A percentile compares a stretch with the other conserved stretches of the same genome.
Conservation (phyloP, 495 filamentous ascomycete species). For the Trichodelitschia bisporula region DNA sequence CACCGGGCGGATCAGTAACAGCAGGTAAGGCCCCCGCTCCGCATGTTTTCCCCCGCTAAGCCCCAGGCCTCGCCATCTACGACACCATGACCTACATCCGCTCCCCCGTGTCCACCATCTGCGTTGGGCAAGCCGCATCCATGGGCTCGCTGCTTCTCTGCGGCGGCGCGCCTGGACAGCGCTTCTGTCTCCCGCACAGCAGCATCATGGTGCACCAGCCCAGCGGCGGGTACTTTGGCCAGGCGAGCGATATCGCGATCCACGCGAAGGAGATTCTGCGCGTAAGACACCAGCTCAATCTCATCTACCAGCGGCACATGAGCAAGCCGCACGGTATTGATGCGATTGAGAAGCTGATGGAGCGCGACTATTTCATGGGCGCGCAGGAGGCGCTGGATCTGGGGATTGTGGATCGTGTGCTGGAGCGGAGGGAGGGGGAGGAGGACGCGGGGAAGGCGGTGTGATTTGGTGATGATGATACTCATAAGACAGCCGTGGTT, state of each 20-base stretch:
- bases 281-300: conserved; percentile 61
- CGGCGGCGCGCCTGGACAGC: conserved; percentile 62
- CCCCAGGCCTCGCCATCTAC: conserved; percentile 68
- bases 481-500: too few species aligned
- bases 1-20: conserved; percentile 86
- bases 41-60: not conserved
- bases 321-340: conserved; percentile 56
- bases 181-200: conserved; percentile 74
- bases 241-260: conserved; percentile 81
- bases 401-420: conserved; percentile 77
- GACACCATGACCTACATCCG: conserved; percentile 97
- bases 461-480: too few species aligned
- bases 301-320: conserved; percentile 70
- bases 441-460: conserved; percentile 7
- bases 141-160: conserved; percentile 83
- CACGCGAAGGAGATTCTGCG: conserved; percentile 93
- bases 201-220: conserved; percentile 96
- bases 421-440: conserved; percentile 29
- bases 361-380: conserved; percentile 83
- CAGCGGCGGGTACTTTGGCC: conserved; percentile 69
- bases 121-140: conserved; percentile 77
- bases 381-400: conserved; percentile 69
- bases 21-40: conserved; percentile 24
- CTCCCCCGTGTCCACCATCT: conserved; percentile 79
- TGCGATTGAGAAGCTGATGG: conserved; percentile 85